Base-by-base conservation (phyloP, 306 rosid species). In the Quercus engelmannii region DNA sequence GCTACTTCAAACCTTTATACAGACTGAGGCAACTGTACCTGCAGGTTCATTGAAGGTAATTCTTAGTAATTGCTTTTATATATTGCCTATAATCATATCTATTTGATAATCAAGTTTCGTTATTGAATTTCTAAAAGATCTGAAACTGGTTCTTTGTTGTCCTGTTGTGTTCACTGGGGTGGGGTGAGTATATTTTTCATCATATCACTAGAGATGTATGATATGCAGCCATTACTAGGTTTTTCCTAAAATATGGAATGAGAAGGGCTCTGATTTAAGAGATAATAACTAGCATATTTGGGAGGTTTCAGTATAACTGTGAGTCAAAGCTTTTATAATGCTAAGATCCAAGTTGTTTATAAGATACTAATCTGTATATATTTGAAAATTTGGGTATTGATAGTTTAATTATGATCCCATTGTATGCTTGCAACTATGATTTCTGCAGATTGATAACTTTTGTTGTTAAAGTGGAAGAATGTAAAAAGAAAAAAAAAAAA, bases 1-100 rank as follows among this genome's bases (percentile, higher is more conserved):
- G 26, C 82, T 87, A 74, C 80, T 91, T 81, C 90, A 86, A 78
- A 88, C 82, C 9, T 88, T 92, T 72, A 31, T 89, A 11, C 90
- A 91, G 55, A 86, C 85, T 6, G 99, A 94, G 83, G 85, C 90
- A 64, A 62, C 87, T 38, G 46, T 91, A 81, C 83, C 93, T 13
- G 73, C 83, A 56, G 89, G 91, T 80, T 82, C 90, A 31, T 15
- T 89, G 82, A 91, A 91, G 99, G 99, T 92, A 86, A 85, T 30
- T 63, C 38, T 26, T 77, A 12, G 6, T 57, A 9, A n/a, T 63
- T 75, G 58, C 41, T 76, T 41, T 46, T 55, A 5, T 74, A 43
- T 55, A 14, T 69, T 55, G 6, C 26, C 75, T 69, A 1, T 41
- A 23, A 69, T 54, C 8, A 14, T 23, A 5, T 23, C 19, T 68